These are phyloP conservation scores for Xylaria flabelliformis DNA, from an alignment of 495 filamentous ascomycete genomes.

Conservation along the genomic window DNA sequence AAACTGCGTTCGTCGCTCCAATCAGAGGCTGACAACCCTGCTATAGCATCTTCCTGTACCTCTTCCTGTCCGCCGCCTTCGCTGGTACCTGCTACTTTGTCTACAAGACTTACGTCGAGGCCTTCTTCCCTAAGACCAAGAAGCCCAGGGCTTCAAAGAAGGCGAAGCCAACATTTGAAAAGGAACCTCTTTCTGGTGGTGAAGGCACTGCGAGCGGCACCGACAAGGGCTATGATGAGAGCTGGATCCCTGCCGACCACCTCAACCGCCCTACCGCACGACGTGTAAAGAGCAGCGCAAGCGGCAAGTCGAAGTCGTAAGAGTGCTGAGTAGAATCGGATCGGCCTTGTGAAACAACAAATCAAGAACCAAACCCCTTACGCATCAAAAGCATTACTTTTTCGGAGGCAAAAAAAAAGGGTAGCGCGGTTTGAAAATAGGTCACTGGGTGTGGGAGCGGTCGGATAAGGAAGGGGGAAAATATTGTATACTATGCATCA, in stretches of 20 bases:
- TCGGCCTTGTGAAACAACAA: neutral
- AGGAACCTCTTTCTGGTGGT: conserved; percentile 69
- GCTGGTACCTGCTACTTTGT: conserved; percentile 88
- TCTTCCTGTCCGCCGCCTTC: conserved; percentile 82
- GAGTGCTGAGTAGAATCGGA: conserved; percentile 37
- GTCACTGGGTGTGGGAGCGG: conserved; percentile 9
- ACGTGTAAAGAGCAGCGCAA: conserved; percentile 75
- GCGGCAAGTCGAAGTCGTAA: conserved; percentile 60
- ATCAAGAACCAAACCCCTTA: neutral
- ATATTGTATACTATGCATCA: conserved; percentile 16
- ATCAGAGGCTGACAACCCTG: conserved; percentile 36
- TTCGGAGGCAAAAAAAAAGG: conserved; percentile 22
- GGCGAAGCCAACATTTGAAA: conserved; percentile 64
- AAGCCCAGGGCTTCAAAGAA: conserved; percentile 64
- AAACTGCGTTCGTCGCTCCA: neutral
- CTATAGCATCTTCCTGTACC: conserved; percentile 91
- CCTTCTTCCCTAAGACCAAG: conserved; percentile 93
- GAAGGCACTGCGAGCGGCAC: conserved; percentile 68
- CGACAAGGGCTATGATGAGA: conserved; percentile 84
- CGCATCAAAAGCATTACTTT: neutral
- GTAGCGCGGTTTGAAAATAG: conserved; percentile 20
- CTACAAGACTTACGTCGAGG: conserved; percentile 95
- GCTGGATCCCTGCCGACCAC: conserved; percentile 94
- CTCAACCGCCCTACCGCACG: conserved; percentile 84
- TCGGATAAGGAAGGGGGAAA: conserved; percentile 1